Evolutionary conservation across 1,284 basidiomycete genomes (phyloP), one percentile per base, ranked within the genome.

Genomic region (Porogramme epimiltina): DNA sequence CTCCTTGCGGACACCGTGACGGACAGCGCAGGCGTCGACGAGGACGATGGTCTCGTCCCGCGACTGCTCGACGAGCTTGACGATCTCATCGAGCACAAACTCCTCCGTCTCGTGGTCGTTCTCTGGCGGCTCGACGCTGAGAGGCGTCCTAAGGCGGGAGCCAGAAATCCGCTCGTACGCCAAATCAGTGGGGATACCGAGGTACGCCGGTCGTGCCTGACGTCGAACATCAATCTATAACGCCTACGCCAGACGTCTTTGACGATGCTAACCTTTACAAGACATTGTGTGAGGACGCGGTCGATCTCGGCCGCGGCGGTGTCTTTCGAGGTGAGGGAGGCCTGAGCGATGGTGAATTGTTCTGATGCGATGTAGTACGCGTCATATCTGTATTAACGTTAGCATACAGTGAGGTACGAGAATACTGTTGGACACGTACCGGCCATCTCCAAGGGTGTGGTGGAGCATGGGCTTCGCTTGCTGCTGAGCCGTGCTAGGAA

Each of bases 121-220:
- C 20, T 61, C 70, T 0, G 81, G 78, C 10, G 72, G 71, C 20
- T 68, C 67, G 23, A 77, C 74, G 28, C 78, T 76, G 28, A 95
- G 76, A 0, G 87, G 85, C 0, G 75, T 82, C 47, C 81, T 71
- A 45, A 98, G 79, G 9, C 82, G 78, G 41, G 80, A 78, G 2
- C 81, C 71, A 0, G 90, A 80, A 23, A 95, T 85, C 62, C 86
- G 82, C 45, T 77, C 73, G 62, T 83, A 79, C 5, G 92, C 87
- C 38, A 95, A 73, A 63, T 98, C 91, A 13, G 89, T 95, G 0
- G 95, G 96, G 5, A 98, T 76, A 34, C 89, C 83, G 47, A 98
- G 72, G 68, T 98, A 98, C 18, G 91, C 91, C 0, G 95, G 95
- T 19, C 91, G 82, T 31, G 89, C 89, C 80, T 92, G 61, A 37